Evolutionary conservation across 495 filamentous ascomycete species (phyloP).

Genomic region (Oleoguttula mirabilis): DNA sequence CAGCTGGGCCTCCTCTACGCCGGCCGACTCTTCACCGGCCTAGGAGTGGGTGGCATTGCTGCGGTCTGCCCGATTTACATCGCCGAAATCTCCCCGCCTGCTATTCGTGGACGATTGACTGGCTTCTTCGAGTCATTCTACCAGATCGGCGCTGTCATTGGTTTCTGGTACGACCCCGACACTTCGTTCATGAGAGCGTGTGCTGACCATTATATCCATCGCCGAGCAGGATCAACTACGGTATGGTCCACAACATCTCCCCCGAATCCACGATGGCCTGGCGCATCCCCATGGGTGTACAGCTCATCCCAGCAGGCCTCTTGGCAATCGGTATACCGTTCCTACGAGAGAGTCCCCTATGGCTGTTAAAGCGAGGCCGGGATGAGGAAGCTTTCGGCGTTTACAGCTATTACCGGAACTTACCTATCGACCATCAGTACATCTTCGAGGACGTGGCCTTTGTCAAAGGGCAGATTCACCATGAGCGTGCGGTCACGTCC

Average conservation of each 20-base stretch:
- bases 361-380: slow-evolving; percentile 18
- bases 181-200: too few species aligned
- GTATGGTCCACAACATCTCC: slow-evolving; percentile 22
- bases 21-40: slow-evolving; percentile 24
- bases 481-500: slow-evolving; percentile 20
- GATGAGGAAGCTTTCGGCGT: slow-evolving; percentile 19
- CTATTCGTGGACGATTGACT: slow-evolving; percentile 23
- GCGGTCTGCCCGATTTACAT: slow-evolving; percentile 25
- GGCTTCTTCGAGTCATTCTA: slow-evolving; percentile 26
- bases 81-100: slow-evolving; percentile 23
- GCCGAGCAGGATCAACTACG: slow-evolving; percentile 21
- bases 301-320: slow-evolving; percentile 23
- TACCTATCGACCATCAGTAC: slow-evolving; percentile 23
- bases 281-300: slow-evolving; percentile 25
- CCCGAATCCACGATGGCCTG: slow-evolving; percentile 11
- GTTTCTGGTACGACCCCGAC: too few species aligned
- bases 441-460: slow-evolving; percentile 22
- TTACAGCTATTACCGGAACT: slow-evolving; percentile 21
- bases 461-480: slow-evolving; percentile 25
- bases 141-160: slow-evolving; percentile 26
- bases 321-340: slow-evolving; percentile 18
- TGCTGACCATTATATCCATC: too few species aligned
- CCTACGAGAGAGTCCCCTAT: slow-evolving; percentile 17
- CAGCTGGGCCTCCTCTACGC: slow-evolving; percentile 21
- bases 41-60: slow-evolving; percentile 24